Percentiles rank a stretch among this genome's conserved stretches.
Evolutionary conservation across 2,329 filamentous ascomycete genomes (phyloP).

Genomic region (Zymoseptoria ardabiliae): DNA sequence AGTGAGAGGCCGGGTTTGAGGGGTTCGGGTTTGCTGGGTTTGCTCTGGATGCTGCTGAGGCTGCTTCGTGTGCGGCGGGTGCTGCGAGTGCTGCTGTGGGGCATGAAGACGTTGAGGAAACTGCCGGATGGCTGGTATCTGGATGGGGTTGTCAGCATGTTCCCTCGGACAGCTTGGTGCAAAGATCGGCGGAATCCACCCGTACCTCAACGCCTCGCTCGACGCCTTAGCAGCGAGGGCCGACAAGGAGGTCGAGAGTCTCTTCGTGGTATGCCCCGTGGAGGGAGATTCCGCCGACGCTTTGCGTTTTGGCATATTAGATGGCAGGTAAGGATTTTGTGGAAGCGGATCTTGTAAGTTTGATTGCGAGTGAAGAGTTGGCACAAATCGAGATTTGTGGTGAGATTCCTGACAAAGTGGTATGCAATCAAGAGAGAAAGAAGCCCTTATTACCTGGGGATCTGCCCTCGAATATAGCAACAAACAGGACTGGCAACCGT

Average conservation of each 20-base stretch:
- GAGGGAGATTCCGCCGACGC: slow-evolving; percentile 1
- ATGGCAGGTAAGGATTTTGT: not conserved
- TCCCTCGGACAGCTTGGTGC: not conserved
- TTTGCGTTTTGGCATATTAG: slow-evolving; percentile 8
- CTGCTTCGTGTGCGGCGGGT: slow-evolving; percentile 8
- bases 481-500: not conserved
- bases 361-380: not conserved
- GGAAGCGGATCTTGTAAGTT: not conserved
- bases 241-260: slow-evolving; percentile 7
- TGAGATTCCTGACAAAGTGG: not conserved
- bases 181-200: not conserved
- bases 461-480: not conserved
- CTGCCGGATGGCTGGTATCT: slow-evolving; percentile 12
- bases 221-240: slow-evolving; percentile 11
- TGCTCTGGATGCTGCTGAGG: slow-evolving; percentile 1
- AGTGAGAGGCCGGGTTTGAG: slow-evolving; percentile 16
- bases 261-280: slow-evolving; percentile 6
- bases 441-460: not conserved
- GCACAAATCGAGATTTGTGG: not conserved
- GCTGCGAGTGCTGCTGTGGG: not conserved
- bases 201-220: slow-evolving; percentile 3
- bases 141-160: not conserved
- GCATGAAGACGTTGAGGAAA: slow-evolving; percentile 11
- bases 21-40: slow-evolving; percentile 6
- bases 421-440: not conserved